Percentiles rank a stretch among this genome's conserved stretches.
Evolutionary conservation across 331 rosid genomes (phyloP).

Genomic region (Cydonia oblonga): DNA sequence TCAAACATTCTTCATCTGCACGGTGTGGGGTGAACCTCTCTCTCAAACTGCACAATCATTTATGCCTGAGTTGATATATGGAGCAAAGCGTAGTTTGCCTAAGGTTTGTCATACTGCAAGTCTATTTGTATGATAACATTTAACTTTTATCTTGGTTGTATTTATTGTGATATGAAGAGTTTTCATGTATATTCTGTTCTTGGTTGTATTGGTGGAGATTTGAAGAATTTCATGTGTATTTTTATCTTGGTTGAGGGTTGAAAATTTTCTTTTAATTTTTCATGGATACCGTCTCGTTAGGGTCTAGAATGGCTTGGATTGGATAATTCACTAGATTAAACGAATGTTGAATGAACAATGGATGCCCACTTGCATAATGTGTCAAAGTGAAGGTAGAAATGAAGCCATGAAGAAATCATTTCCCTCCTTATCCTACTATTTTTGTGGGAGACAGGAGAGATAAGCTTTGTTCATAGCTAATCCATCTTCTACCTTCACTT

Average conservation of each 20-base stretch:
- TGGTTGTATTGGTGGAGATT: background rate
- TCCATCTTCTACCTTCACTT: too few relatives aligned
- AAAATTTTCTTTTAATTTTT: too few relatives aligned
- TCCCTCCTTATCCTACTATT: too few relatives aligned
- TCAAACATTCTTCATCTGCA: constrained; percentile 67
- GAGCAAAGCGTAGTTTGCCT: constrained; percentile 47
- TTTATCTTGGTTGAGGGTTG: background rate
- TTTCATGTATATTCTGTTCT: background rate
- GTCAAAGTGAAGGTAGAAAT: too few relatives aligned
- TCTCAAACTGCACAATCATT: constrained; percentile 94
- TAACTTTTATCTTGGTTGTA: background rate
- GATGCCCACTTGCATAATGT: too few relatives aligned
- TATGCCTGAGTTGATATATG: constrained; percentile 81
- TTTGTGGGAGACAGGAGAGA: too few relatives aligned
- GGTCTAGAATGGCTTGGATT: too few relatives aligned
- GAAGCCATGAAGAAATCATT: too few relatives aligned
- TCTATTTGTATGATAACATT: background rate
- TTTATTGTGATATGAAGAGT: background rate
- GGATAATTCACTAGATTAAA: background rate
- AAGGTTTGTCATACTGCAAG: constrained; percentile 49
- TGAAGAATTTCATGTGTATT: background rate
- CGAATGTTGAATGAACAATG: too few relatives aligned
- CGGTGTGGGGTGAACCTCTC: constrained; percentile 97
- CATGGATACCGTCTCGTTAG: too few relatives aligned
- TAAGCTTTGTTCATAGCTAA: too few relatives aligned